phyloP scores from a whole-genome alignment of 257 asterid genomes.

The Fraxinus anomala region DNA sequence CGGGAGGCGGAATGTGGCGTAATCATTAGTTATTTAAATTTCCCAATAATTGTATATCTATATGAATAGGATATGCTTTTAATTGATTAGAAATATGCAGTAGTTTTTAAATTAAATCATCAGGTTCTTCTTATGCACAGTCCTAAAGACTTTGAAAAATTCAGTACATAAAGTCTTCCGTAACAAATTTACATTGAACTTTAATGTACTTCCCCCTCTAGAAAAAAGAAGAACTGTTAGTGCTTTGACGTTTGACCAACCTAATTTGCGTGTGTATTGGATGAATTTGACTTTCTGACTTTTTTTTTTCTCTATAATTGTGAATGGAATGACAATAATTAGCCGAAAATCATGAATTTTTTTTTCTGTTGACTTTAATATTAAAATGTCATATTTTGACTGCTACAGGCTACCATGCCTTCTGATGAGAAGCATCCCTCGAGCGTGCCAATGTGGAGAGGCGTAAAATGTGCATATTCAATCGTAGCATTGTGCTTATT shows the following conservation, averaged over 20 bases:
- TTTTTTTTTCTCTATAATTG: neutral
- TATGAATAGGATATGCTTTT: neutral
- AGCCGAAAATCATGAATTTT: neutral
- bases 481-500: conserved; percentile 73
- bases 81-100: neutral
- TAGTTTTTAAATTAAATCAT: no score
- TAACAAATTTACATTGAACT: neutral
- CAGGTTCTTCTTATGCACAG: neutral
- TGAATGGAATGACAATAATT: neutral
- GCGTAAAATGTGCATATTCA: conserved; percentile 64
- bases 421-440: conserved; percentile 91
- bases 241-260: no score
- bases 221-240: no score
- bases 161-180: neutral
- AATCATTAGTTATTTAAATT: no score
- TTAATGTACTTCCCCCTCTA: no score
- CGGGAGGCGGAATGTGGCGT: no score
- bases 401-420: conserved; percentile 84
- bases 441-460: conserved; percentile 88
- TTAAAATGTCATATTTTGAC: neutral
- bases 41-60: neutral
- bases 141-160: neutral
- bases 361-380: no score
- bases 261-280: no score
- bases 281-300: neutral